Base-by-base conservation (phyloP, 2,329 filamentous ascomycete genomes). In the Cladophialophora chaetospira region DNA sequence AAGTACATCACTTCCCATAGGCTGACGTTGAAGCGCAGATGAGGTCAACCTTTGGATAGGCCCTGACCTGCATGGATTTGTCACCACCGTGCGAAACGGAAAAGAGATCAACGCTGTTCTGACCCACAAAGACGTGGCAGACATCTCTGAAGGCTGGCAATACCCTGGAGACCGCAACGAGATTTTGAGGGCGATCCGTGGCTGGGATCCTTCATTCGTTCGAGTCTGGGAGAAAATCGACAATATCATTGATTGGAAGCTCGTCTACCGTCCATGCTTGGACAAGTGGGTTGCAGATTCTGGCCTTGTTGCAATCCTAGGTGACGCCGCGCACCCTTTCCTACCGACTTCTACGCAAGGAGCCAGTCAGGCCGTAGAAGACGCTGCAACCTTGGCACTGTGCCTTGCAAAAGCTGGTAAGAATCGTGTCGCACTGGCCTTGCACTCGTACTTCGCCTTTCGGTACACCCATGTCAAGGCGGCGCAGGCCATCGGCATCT, bases 81-180 rank as follows among this genome's bases (percentile, higher is more conserved):
- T 60, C 5, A 57, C 53, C n/a, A 53, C 48, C 15, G 26, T 60
- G 5, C 38, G 54, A 4, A 33, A 57, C 25, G 57, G 53, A 21
- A 52, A 26, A 11, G 57, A 57, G 25, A 52, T 57, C 31, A 57
- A 57, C 23, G 82, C 79, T 10, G 57, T 60, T 2, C 57, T 60
- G 5, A 60, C 57, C n/a, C 57, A 60, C 40, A 60, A 57, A 53
- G 82, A 83, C 60, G 74, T 77, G 52, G 75, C 76, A 57, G 76
- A 83, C 62, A 81, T 82, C 54, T 73, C 80, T 54, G 81, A 83
- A 68, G 80, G 78, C 0, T 82, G 78, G 78, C 77, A 74, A 2
- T 79, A 81, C 58, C 78, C 79, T 0, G 78, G 77, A 2, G 77
- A 78, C 38, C 69, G 81, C 0, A 73, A 77, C 38, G 80, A 82